phyloP scores from a whole-genome alignment of 176 grass and related monocot genomes.

The Hordeum marinum region DNA sequence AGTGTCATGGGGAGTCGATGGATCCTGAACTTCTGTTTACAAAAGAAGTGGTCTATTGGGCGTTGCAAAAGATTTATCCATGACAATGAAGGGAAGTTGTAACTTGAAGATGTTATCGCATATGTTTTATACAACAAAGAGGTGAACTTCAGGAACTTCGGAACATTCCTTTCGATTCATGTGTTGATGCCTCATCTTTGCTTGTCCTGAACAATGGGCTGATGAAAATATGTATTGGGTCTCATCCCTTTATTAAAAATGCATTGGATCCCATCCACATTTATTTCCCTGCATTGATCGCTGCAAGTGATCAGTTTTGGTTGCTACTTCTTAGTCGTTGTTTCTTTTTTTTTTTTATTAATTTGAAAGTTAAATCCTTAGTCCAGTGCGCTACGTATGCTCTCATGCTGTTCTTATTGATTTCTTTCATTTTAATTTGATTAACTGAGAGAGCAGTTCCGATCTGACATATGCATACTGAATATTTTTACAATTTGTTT shows the following conservation, averaged over 20 bases:
- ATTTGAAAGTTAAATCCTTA: background rate
- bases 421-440: background rate
- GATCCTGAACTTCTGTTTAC: slow-evolving; percentile 39
- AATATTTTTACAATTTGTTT: background rate
- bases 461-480: background rate
- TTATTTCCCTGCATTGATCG: slow-evolving; percentile 78
- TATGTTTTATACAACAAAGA: slow-evolving; percentile 28
- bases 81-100: slow-evolving; percentile 28
- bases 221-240: slow-evolving; percentile 72
- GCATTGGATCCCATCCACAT: slow-evolving; percentile 70
- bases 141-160: slow-evolving; percentile 50
- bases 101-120: slow-evolving; percentile 32
- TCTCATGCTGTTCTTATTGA: background rate
- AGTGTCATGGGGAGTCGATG: slow-evolving; percentile 24
- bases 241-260: no score
- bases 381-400: background rate
- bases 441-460: background rate
- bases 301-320: slow-evolving; percentile 40
- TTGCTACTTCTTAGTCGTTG: background rate
- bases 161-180: slow-evolving; percentile 67
- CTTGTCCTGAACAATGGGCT: slow-evolving; percentile 59
- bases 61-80: slow-evolving; percentile 58
- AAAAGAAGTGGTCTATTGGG: slow-evolving; percentile 52
- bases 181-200: slow-evolving; percentile 95
- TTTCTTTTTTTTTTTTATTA: background rate